phyloP scores from a whole-genome alignment of 495 filamentous ascomycete species.

The Neurospora sp. region DNA sequence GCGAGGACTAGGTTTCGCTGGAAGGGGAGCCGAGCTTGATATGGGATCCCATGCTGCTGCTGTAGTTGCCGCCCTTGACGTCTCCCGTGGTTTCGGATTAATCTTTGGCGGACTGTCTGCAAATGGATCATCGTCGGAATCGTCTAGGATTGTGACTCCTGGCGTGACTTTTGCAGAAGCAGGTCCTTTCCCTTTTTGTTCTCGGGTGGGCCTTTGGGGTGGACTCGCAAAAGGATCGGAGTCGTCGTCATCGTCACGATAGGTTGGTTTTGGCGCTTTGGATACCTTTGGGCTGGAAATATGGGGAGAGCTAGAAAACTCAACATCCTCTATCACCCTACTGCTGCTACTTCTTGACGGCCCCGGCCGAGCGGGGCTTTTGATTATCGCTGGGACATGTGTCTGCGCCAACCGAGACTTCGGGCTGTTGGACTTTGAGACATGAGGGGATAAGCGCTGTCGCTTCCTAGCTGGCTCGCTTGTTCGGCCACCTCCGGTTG shows the following conservation, averaged over 20 bases:
- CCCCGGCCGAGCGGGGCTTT: background rate
- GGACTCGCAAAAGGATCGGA: background rate
- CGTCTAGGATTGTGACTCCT: background rate
- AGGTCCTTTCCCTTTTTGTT: background rate
- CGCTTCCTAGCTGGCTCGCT: background rate
- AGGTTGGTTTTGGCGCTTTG: background rate
- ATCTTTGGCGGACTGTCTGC: constrained; percentile 8
- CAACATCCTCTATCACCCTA: constrained; percentile 5
- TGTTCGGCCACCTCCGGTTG: background rate
- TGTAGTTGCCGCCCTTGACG: constrained; percentile 2
- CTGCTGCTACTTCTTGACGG: constrained; percentile 8
- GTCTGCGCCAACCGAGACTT: background rate
- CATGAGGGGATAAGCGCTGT: background rate
- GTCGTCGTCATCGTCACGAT: background rate
- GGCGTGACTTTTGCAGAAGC: background rate
- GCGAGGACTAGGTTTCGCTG: constrained; percentile 1
- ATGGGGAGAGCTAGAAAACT: constrained; percentile 13
- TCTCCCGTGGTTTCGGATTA: background rate
- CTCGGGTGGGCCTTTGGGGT: background rate
- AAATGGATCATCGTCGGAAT: constrained; percentile 8
- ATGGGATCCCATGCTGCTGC: constrained; percentile 36
- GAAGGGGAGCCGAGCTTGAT: constrained; percentile 36
- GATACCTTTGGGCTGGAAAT: constrained; percentile 2
- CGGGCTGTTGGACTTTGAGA: background rate
- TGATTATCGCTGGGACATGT: background rate